Percentiles rank a stretch among this genome's conserved stretches.
Evolutionary conservation across 2,329 filamentous ascomycete genomes (phyloP).

Genomic region (Drechslerella coelobrocha): DNA sequence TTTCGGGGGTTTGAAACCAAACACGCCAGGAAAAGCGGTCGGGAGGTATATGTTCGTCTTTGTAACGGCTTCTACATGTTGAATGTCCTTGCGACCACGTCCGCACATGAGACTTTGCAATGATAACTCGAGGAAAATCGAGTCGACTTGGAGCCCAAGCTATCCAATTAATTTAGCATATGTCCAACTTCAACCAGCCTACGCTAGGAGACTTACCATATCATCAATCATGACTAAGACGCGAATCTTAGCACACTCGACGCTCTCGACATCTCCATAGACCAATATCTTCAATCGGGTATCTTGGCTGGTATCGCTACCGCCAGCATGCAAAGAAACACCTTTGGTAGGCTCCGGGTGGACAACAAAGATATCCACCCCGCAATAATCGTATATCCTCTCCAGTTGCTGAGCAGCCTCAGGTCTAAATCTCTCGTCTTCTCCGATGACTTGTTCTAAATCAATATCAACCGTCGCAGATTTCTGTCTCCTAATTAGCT

Average conservation of each 20-base stretch:
- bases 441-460: slow-evolving; percentile 85
- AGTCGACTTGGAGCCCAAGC: slow-evolving; percentile 78
- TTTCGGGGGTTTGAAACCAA: slow-evolving; percentile 83
- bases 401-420: slow-evolving; percentile 84
- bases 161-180: slow-evolving; percentile 56
- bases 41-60: slow-evolving; percentile 98
- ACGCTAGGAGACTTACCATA: slow-evolving; percentile 45
- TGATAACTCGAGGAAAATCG: slow-evolving; percentile 80
- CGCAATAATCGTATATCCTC: slow-evolving; percentile 83
- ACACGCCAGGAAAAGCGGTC: slow-evolving; percentile 88
- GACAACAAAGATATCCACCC: slow-evolving; percentile 94
- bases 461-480: slow-evolving; percentile 94
- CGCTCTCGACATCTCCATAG: slow-evolving; percentile 92
- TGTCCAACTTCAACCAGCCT: slow-evolving; percentile 50
- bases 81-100: slow-evolving; percentile 94
- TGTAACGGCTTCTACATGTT: slow-evolving; percentile 92
- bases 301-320: slow-evolving; percentile 79
- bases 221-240: slow-evolving; percentile 95
- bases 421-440: slow-evolving; percentile 72
- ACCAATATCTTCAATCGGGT: slow-evolving; percentile 91
- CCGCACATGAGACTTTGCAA: slow-evolving; percentile 92
- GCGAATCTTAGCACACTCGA: slow-evolving; percentile 95
- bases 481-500: slow-evolving; percentile 65
- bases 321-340: slow-evolving; percentile 76
- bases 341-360: slow-evolving; percentile 61